These are phyloP conservation scores for Cordyceps farinosa DNA, from an alignment of 2,329 filamentous ascomycete species.

Conservation along the genomic window DNA sequence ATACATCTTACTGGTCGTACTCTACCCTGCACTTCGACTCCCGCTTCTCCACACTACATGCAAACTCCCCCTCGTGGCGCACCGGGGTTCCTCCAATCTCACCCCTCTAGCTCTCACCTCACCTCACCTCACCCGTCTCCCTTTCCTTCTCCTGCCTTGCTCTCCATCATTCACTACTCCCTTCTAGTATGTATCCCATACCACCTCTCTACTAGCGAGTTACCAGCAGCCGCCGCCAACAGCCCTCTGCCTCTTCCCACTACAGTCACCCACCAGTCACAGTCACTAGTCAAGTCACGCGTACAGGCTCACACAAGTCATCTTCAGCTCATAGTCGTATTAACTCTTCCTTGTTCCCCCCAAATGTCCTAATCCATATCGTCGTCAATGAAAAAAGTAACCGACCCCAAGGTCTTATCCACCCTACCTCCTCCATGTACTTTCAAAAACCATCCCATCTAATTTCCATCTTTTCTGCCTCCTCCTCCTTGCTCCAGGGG, in stretches of 20 bases:
- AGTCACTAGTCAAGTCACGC: too few relatives aligned
- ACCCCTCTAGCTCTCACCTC: conserved; percentile 16
- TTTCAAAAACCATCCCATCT: not conserved
- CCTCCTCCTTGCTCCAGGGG: not conserved
- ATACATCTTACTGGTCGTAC: not conserved
- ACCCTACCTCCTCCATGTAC: not conserved
- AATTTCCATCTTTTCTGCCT: not conserved
- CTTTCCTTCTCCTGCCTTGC: not conserved
- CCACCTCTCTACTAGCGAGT: too few relatives aligned
- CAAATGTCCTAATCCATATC: not conserved
- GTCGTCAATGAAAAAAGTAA: not conserved
- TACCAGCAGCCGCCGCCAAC: too few relatives aligned
- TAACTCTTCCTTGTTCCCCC: not conserved
- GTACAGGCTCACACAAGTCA: not conserved
- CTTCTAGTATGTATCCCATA: not conserved
- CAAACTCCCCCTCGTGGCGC: not conserved
- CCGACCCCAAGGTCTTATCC: not conserved
- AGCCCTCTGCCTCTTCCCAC: too few relatives aligned
- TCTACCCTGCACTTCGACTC: not conserved
- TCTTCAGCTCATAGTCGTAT: not conserved
- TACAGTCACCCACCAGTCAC: too few relatives aligned
- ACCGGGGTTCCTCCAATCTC: not conserved
- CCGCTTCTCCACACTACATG: not conserved
- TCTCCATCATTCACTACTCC: too few relatives aligned
- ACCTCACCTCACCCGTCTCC: not conserved